Conservation (phyloP, 1,284 basidiomycete genomes). For the Cystobasidium pallidum region DNA sequence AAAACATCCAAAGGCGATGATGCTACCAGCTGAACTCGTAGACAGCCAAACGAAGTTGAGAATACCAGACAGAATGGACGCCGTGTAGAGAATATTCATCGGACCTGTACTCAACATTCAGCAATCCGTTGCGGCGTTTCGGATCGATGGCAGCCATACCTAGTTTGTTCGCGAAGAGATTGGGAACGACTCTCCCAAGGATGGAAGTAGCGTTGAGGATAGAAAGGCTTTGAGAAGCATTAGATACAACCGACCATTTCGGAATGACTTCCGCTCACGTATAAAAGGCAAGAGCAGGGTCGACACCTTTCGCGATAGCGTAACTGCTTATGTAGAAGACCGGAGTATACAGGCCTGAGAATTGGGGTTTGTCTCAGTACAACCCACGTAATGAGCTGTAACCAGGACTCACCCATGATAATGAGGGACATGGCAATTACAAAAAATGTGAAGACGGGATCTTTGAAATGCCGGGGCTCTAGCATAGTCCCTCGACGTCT, state of each 20-base stretch:
- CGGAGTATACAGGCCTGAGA: constrained; percentile 32
- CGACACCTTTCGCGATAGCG: constrained; percentile 31
- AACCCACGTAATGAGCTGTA: too few relatives aligned
- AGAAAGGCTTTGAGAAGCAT: constrained; percentile 7
- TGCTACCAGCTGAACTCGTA: constrained; percentile 9
- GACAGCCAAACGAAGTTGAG: constrained; percentile 33
- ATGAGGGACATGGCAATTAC: constrained; percentile 25
- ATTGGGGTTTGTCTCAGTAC: too few relatives aligned
- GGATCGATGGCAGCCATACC: neutral
- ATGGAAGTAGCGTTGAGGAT: constrained; percentile 34
- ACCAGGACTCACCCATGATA: constrained; percentile 21
- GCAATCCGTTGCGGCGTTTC: neutral
- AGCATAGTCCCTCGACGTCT: constrained; percentile 11
- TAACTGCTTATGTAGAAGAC: constrained; percentile 35
- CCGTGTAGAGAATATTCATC: constrained; percentile 28
- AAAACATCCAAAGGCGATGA: constrained; percentile 30
- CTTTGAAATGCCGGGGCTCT: constrained; percentile 31
- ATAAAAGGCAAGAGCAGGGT: constrained; percentile 27
- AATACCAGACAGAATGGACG: constrained; percentile 23
- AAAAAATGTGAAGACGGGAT: constrained; percentile 30
- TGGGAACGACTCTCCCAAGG: constrained; percentile 31
- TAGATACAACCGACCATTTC: neutral
- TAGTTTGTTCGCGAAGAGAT: constrained; percentile 41
- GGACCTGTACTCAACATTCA: neutral
- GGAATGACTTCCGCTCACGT: constrained; percentile 5